These are phyloP conservation scores for Solanum raphanifolium DNA, from an alignment of 257 asterid genomes.

Conservation along the genomic window DNA sequence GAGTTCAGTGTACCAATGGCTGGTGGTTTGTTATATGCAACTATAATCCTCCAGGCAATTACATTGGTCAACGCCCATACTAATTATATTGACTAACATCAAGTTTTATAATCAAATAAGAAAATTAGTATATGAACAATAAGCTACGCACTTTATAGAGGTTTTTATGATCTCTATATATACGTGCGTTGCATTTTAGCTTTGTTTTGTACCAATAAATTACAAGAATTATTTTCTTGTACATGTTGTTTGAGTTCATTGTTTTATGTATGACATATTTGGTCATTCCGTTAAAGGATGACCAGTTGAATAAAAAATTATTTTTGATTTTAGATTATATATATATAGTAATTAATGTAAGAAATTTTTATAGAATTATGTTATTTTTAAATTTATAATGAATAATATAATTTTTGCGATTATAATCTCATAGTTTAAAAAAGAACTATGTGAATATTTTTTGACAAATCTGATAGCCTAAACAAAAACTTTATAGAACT, in stretches of 20 bases:
- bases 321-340: too few relatives aligned
- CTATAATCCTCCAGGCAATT: slow-evolving; percentile 21
- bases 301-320: background rate
- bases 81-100: background rate
- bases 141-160: background rate
- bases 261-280: background rate
- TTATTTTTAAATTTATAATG: too few relatives aligned
- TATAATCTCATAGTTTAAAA: too few relatives aligned
- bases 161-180: background rate
- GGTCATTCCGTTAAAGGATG: background rate
- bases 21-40: slow-evolving; percentile 20
- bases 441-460: fast-evolving
- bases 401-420: too few relatives aligned
- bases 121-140: background rate
- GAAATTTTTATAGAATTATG: too few relatives aligned
- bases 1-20: slow-evolving; percentile 13
- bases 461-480: fast-evolving
- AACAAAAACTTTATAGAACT: too few relatives aligned
- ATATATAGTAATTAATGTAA: too few relatives aligned
- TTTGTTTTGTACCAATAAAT: background rate
- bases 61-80: slow-evolving; percentile 9
- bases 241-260: background rate
- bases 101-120: background rate
- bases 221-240: background rate
- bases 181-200: background rate